Evolutionary conservation across 352 stramenopile genomes (phyloP).

Genomic region (Hyaloperonospora arabidopsidis): DNA sequence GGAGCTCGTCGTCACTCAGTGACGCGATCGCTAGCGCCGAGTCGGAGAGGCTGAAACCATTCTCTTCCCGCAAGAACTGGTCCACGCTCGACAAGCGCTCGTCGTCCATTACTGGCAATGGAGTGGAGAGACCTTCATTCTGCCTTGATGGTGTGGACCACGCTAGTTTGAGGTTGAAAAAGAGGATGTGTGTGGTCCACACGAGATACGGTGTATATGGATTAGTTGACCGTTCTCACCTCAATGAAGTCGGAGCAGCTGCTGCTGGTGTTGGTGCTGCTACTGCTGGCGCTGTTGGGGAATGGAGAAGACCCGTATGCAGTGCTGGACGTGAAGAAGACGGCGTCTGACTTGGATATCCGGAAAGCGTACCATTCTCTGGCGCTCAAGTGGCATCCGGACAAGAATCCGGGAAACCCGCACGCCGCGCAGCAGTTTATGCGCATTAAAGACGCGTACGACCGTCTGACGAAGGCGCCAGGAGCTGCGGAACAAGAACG

Average conservation of each 20-base stretch:
- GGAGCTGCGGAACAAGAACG: constrained; percentile 9
- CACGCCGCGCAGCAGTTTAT: constrained; percentile 70
- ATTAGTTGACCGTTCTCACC: not conserved
- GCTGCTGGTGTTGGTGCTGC: constrained; percentile 25
- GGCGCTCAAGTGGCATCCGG: constrained; percentile 86
- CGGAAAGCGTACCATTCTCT: constrained; percentile 80
- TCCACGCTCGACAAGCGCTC: constrained; percentile 69
- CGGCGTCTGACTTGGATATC: constrained; percentile 65
- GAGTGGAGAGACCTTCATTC: not conserved
- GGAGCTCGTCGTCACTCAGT: constrained; percentile 25
- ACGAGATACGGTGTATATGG: not conserved
- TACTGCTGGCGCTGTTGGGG: constrained; percentile 20
- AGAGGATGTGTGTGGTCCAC: constrained; percentile 1
- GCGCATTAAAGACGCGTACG: constrained; percentile 65
- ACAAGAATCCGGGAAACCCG: constrained; percentile 76
- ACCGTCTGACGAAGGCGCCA: constrained; percentile 34
- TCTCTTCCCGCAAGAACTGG: constrained; percentile 71
- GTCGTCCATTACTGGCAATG: constrained; percentile 20
- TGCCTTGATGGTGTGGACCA: not conserved
- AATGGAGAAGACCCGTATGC: constrained; percentile 63
- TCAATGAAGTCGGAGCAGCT: constrained; percentile 1
- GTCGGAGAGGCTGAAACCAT: constrained; percentile 56
- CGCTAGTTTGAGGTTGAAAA: not conserved
- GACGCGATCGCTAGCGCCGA: constrained; percentile 27
- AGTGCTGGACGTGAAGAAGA: constrained; percentile 53